Evolutionary conservation across 768 basidiomycete genomes (phyloP).

Genomic region (Candolleomyces aberdarensis): DNA sequence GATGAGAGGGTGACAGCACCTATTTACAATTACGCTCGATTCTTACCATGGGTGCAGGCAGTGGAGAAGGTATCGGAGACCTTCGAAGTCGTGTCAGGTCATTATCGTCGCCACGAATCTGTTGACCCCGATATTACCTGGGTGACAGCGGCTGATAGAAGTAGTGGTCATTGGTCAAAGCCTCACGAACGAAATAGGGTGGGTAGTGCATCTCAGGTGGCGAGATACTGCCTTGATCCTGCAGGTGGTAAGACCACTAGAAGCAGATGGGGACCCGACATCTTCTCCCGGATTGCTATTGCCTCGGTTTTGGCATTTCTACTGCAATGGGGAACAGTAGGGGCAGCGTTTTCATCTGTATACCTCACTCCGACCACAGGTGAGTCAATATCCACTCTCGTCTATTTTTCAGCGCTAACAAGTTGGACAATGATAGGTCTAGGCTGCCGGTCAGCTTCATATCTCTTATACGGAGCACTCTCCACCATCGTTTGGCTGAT

Average conservation of each 20-base stretch:
- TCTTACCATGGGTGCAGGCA: slow-evolving; percentile 16
- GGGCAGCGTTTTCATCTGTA: slow-evolving; percentile 19
- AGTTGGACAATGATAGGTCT: slow-evolving; percentile 19
- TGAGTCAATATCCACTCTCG: slow-evolving; percentile 1
- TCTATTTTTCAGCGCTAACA: neutral
- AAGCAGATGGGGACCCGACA: slow-evolving; percentile 7
- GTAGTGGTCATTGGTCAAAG: neutral
- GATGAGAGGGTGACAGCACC: slow-evolving; percentile 18
- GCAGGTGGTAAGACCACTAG: neutral
- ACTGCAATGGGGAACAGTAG: slow-evolving; percentile 24
- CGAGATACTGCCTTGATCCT: neutral
- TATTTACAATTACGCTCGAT: slow-evolving; percentile 20
- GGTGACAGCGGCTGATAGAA: neutral
- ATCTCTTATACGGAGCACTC: slow-evolving; percentile 25
- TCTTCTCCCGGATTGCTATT: slow-evolving; percentile 10
- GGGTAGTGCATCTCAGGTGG: neutral
- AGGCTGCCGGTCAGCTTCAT: slow-evolving; percentile 30
- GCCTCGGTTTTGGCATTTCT: slow-evolving; percentile 14
- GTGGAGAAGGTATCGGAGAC: slow-evolving; percentile 10
- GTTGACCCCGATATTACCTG: neutral
- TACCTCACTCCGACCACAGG: slow-evolving; percentile 21
- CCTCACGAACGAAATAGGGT: neutral
- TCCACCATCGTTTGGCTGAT: slow-evolving; percentile 32
- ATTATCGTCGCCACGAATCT: slow-evolving; percentile 2
- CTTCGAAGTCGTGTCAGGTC: slow-evolving; percentile 11